phyloP scores from a whole-genome alignment of 2,329 filamentous ascomycete genomes.

The Colletotrichum scovillei region DNA sequence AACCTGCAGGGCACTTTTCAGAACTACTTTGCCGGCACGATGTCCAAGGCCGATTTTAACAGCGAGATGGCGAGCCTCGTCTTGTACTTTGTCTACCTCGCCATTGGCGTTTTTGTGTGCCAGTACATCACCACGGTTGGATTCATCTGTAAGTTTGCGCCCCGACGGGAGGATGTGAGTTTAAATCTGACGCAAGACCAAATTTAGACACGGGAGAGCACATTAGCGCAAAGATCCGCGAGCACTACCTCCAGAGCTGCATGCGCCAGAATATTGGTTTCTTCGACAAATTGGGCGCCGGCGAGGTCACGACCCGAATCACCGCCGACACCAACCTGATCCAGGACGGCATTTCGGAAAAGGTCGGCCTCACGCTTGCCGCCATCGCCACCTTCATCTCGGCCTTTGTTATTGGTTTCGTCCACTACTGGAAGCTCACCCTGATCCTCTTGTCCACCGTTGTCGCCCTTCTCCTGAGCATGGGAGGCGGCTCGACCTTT shows the following conservation, averaged over 20 bases:
- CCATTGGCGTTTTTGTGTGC: conserved; percentile 81
- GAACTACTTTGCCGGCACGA: conserved; percentile 63
- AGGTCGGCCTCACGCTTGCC: conserved; percentile 81
- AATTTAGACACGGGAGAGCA: conserved; percentile 77
- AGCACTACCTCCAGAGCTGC: conserved; percentile 86
- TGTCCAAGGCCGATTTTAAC: conserved; percentile 67
- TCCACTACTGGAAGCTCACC: conserved; percentile 93
- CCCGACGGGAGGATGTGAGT: neutral
- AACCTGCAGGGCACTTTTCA: conserved; percentile 79
- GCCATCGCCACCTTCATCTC: conserved; percentile 86
- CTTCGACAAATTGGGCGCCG: conserved; percentile 92
- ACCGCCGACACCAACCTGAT: conserved; percentile 94
- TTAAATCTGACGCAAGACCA: neutral
- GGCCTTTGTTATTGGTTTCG: conserved; percentile 89
- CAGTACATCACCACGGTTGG: conserved; percentile 85
- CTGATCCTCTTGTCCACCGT: conserved; percentile 88
- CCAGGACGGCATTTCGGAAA: conserved; percentile 93
- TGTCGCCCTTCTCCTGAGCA: conserved; percentile 80
- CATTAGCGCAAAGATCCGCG: conserved; percentile 81
- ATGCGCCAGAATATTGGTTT: conserved; percentile 91
- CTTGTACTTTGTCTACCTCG: conserved; percentile 88
- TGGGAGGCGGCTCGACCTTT: conserved; percentile 78
- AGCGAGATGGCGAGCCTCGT: conserved; percentile 71
- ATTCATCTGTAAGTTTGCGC: conserved; percentile 74
- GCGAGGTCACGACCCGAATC: conserved; percentile 94